A percentile compares a stretch with the other conserved stretches of the same genome.
Evolutionary conservation across 371 early-diverging fungal species (phyloP).

Genomic region (Syncephalastrum sp.): DNA sequence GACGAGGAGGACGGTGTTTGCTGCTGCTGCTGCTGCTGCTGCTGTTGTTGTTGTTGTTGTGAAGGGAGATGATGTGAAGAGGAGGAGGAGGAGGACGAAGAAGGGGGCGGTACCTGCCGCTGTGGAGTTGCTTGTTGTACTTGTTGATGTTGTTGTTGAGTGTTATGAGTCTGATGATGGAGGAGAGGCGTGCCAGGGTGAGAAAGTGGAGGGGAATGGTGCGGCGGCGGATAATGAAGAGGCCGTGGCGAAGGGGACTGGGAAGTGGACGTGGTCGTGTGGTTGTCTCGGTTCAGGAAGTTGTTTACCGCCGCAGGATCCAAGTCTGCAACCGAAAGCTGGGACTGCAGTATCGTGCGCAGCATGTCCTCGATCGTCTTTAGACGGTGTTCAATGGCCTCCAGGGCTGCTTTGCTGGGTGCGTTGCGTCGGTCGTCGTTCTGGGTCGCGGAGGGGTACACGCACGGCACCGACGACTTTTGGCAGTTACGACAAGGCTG

Average conservation of each 20-base stretch:
- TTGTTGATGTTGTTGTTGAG: neutral
- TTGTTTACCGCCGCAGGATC: conserved; percentile 26
- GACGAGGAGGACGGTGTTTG: neutral
- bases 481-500: conserved; percentile 53
- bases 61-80: neutral
- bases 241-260: conserved; percentile 11
- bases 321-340: conserved; percentile 18
- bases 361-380: conserved; percentile 50
- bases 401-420: conserved; percentile 37
- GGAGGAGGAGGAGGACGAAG: too few species aligned
- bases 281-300: conserved; percentile 19
- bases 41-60: neutral
- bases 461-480: conserved; percentile 38
- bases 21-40: neutral
- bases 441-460: conserved; percentile 28
- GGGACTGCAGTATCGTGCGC: conserved; percentile 28
- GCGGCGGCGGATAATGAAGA: conserved; percentile 5
- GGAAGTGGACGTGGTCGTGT: conserved; percentile 8
- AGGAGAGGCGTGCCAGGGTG: neutral
- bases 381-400: conserved; percentile 44
- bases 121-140: conserved; percentile 3
- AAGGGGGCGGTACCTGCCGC: too few species aligned
- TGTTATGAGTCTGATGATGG: neutral
- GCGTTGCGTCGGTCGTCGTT: conserved; percentile 36
- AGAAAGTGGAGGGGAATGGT: neutral